Base-by-base conservation (phyloP, 192 early-diverging fungal species). In the Coemansia sp. region DNA sequence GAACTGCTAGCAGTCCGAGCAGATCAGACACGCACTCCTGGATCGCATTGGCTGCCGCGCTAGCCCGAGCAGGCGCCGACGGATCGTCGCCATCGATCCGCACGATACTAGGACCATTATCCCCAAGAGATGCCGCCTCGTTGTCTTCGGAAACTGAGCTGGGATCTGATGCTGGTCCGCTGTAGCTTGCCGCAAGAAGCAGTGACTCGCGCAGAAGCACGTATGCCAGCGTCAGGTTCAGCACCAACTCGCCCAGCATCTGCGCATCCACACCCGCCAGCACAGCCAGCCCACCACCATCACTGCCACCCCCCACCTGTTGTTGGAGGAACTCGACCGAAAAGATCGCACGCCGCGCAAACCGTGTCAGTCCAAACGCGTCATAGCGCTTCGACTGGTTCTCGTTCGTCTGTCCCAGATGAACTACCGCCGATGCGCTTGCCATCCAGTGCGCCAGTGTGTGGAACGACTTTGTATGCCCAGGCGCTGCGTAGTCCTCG, bases 341-440 rank as follows among this genome's bases (percentile, higher is more conserved):
- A 53, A 81, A 81, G 29, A 72, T 48, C 6, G 73, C 65, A n/a
- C 65, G 62, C 8, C 79, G 73, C 6, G 68, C 79, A 45, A 72
- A 58, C 23, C 60, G 69, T 17, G 79, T 59, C 1, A 65, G 50
- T 4, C 73, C 73, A 48, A 44, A 61, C 23, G 40, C 40, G 41
- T 71, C 78, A 8, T 47, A 75, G n/a, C 52, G 15, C 6, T 15
- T 31, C 17, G 4, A 9, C 23, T 31, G 52, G 6, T 54, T 25
- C 8, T 19, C 11, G 9, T 5, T 38, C 33, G 23, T 11, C 22
- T 15, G 14, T 13, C 2, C 30, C 52, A 11, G 14, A n/a, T 30
- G 19, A 9, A n/a, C 6, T 13, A 33, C 52, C n/a, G 30, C 52
- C 6, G 40, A 9, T 2, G 55, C 22, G 30, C 37, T 58, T 19